Evolutionary conservation across 1,139 yeast genomes (phyloP).

Genomic region (Candida freyschussii): DNA sequence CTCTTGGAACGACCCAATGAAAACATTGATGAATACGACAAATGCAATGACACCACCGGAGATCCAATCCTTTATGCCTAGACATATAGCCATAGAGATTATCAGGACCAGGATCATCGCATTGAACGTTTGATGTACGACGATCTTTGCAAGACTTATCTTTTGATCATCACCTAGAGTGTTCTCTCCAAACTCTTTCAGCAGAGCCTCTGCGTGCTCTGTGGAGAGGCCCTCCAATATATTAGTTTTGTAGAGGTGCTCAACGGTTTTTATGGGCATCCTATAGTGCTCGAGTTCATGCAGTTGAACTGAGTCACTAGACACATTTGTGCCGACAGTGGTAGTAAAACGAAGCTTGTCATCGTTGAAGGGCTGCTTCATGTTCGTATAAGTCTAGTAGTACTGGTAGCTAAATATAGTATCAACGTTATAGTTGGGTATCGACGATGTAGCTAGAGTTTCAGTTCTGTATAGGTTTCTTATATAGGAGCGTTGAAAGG

Average conservation of each 20-base stretch:
- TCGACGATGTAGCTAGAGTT: too few relatives aligned
- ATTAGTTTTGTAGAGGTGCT: slow-evolving; percentile 36
- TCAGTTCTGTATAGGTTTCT: too few relatives aligned
- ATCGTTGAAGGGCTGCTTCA: slow-evolving; percentile 6
- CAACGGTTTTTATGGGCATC: slow-evolving; percentile 31
- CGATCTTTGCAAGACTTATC: slow-evolving; percentile 51
- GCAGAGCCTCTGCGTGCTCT: slow-evolving; percentile 21
- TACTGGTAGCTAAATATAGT: background rate
- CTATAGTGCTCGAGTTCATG: slow-evolving; percentile 22
- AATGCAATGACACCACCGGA: slow-evolving; percentile 79
- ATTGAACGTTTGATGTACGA: slow-evolving; percentile 68
- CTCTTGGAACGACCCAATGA: slow-evolving; percentile 69
- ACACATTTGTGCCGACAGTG: slow-evolving; percentile 4
- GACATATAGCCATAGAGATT: slow-evolving; percentile 70
- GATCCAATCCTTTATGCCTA: slow-evolving; percentile 75
- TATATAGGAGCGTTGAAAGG: too few relatives aligned
- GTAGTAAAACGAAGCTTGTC: slow-evolving; percentile 7
- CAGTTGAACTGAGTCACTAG: slow-evolving; percentile 8
- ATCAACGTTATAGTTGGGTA: too few relatives aligned
- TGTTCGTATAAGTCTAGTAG: background rate
- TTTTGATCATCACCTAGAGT: slow-evolving; percentile 56
- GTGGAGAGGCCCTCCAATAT: slow-evolving; percentile 44
- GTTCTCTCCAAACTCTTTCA: slow-evolving; percentile 49
- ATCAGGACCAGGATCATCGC: slow-evolving; percentile 77
- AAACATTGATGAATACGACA: slow-evolving; percentile 61